Evolutionary conservation across 2,329 filamentous ascomycete genomes (phyloP), one percentile per base, ranked within the genome.

Genomic region (Cercospora berteroae): DNA sequence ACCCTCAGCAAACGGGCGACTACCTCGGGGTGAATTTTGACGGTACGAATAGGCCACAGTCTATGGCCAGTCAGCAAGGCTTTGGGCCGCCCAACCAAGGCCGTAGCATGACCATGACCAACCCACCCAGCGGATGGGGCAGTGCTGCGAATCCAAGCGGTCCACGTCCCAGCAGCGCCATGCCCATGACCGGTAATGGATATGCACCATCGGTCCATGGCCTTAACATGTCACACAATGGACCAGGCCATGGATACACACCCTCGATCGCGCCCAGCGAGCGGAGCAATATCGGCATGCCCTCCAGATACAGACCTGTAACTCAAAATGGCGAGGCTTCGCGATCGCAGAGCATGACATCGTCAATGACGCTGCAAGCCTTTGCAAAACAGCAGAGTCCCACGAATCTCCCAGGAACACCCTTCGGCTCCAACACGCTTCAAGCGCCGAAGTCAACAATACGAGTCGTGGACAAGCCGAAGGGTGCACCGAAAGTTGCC

Each of bases 181-280:
- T 77, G 74, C 74, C 72, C 4, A 50, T 67, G 50, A 56, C 56
- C 60, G 63, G 20, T 52, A 68, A 63, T 44, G 66, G 65, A 29
- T 78, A 77, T 57, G 71, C 75, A 8, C 75, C 74, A n/a, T 77
- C 75, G 72, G 52, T 80, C 76, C 69, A 79, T 77, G 72, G 79
- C 77, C 52, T 78, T 72, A 67, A 79, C 76, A 57, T 81, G 74
- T 70, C 78, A 74, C 70, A 74, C 27, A 68, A 77, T 75, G 74
- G 74, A 44, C 74, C 74, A 56, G 73, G 82, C 57, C 79, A 80
- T 61, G 88, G 87, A 8, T 98, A 98, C 79, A 87, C 93, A 0
- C 89, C 93, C 0, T 98, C 94, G 0, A 96, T 99, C 72, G 94
- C 95, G 2, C 95, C 95, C 1, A 97, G 93, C 5, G 95, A 98